phyloP scores from a whole-genome alignment of 2,329 filamentous ascomycete species.

The Shiraia bambusicola region DNA sequence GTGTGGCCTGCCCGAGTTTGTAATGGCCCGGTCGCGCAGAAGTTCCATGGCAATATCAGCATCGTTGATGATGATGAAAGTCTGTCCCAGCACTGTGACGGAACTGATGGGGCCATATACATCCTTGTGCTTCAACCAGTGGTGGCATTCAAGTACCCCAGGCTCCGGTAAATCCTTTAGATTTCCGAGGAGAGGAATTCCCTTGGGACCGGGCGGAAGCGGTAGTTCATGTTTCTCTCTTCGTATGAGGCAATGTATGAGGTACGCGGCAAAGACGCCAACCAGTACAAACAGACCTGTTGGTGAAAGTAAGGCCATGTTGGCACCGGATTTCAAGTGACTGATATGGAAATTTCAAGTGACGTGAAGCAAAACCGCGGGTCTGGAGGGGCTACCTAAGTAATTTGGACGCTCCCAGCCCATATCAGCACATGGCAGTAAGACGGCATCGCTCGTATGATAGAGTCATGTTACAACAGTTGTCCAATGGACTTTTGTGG shows the following conservation, averaged over 20 bases:
- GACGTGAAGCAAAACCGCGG: constrained; percentile 1
- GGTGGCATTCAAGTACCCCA: constrained; percentile 43
- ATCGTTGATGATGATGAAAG: constrained; percentile 35
- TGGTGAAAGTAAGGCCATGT: constrained; percentile 8
- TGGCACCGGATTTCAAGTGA: not conserved
- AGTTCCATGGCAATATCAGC: constrained; percentile 28
- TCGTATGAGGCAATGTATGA: constrained; percentile 10
- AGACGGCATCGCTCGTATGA: no score
- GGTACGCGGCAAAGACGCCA: constrained; percentile 11
- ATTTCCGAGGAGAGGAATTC: constrained; percentile 54
- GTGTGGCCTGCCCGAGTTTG: constrained; percentile 23
- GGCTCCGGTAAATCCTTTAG: constrained; percentile 50
- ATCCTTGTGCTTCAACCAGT: constrained; percentile 50
- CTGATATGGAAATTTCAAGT: not conserved
- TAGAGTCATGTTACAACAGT: no score
- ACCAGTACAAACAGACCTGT: constrained; percentile 25
- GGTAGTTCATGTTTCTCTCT: constrained; percentile 16
- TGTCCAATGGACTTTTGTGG: no score
- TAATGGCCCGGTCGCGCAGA: constrained; percentile 21
- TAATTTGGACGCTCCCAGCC: not conserved
- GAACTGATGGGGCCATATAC: constrained; percentile 37
- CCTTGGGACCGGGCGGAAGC: constrained; percentile 55
- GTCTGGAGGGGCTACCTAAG: not conserved
- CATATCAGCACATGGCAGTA: constrained; percentile 1
- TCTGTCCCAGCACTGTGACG: constrained; percentile 31